These are phyloP conservation scores for Apophysomyces trapeziformis DNA, from an alignment of 371 early-diverging fungal genomes.

Conservation along the genomic window DNA sequence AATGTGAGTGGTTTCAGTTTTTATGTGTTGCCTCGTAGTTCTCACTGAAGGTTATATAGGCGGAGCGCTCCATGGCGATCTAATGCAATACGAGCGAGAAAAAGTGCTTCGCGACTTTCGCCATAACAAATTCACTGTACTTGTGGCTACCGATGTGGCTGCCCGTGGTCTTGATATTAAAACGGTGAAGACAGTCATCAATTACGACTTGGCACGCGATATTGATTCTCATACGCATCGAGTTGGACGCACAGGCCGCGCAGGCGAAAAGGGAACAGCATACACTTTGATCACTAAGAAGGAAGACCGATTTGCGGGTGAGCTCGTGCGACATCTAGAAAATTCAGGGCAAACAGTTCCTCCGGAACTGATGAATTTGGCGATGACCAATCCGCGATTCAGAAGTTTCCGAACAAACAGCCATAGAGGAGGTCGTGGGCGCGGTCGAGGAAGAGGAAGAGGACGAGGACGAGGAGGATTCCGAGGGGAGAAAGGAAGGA, in stretches of 20 bases:
- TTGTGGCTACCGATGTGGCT: constrained; percentile 99
- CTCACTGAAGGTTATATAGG: constrained; percentile 42
- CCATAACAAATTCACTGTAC: constrained; percentile 66
- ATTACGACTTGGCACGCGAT: constrained; percentile 77
- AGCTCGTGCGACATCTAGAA: constrained; percentile 77
- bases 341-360: constrained; percentile 67
- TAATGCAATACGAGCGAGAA: constrained; percentile 95
- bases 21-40: neutral
- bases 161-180: constrained; percentile 93
- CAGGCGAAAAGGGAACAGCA: constrained; percentile 77
- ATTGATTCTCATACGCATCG: constrained; percentile 83
- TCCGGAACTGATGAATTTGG: constrained; percentile 67
- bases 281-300: constrained; percentile 72
- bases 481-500: constrained; percentile 10
- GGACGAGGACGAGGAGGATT: constrained; percentile 50
- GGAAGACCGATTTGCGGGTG: constrained; percentile 82
- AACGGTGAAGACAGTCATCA: constrained; percentile 69
- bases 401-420: constrained; percentile 45
- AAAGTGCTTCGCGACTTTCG: constrained; percentile 88
- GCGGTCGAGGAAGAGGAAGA: constrained; percentile 50
- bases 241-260: constrained; percentile 73
- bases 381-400: constrained; percentile 77
- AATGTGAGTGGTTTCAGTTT: constrained; percentile 47
- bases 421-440: constrained; percentile 43
- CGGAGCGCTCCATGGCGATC: constrained; percentile 97